Percentiles rank a stretch among this genome's conserved stretches.
Evolutionary conservation across 106 monocot species (phyloP).

Genomic region (Chionographis japonica): DNA sequence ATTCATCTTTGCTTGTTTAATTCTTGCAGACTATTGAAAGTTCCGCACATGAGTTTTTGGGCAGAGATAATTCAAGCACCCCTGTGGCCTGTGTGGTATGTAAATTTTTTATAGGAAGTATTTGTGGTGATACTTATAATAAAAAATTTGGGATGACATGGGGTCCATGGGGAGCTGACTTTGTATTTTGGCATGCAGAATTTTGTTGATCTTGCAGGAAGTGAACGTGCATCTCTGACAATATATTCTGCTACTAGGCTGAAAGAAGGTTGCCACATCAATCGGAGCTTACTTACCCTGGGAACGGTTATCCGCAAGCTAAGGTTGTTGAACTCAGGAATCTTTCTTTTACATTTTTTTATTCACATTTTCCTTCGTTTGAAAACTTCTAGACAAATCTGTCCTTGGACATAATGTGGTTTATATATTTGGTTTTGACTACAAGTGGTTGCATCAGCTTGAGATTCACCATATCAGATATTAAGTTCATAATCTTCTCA

Average conservation of each 20-base stretch:
- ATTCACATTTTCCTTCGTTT: background rate
- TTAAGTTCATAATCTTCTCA: too few relatives aligned
- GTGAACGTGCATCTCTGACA: constrained; percentile 95
- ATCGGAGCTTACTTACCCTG: constrained; percentile 88
- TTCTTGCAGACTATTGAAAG: constrained; percentile 87
- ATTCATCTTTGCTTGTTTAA: background rate
- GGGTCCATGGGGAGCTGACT: background rate
- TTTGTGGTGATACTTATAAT: background rate
- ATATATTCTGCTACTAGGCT: constrained; percentile 76
- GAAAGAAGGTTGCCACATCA: constrained; percentile 98
- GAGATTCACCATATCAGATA: too few relatives aligned
- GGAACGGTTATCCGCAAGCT: constrained; percentile 97
- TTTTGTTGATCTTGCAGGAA: constrained; percentile 98
- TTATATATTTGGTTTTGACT: too few relatives aligned
- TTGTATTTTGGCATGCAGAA: constrained; percentile 45
- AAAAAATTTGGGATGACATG: background rate
- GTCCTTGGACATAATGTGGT: too few relatives aligned
- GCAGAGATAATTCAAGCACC: constrained; percentile 65
- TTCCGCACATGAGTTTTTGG: constrained; percentile 85
- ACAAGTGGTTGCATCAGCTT: too few relatives aligned
- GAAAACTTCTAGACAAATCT: too few relatives aligned
- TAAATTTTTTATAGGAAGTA: background rate
- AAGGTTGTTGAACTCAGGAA: constrained; percentile 42
- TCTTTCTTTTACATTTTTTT: background rate
- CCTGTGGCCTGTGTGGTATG: constrained; percentile 86